Evolutionary conservation across 768 basidiomycete genomes (phyloP), one percentile per base, ranked within the genome.

Genomic region (Termitomyces eurrhizus): DNA sequence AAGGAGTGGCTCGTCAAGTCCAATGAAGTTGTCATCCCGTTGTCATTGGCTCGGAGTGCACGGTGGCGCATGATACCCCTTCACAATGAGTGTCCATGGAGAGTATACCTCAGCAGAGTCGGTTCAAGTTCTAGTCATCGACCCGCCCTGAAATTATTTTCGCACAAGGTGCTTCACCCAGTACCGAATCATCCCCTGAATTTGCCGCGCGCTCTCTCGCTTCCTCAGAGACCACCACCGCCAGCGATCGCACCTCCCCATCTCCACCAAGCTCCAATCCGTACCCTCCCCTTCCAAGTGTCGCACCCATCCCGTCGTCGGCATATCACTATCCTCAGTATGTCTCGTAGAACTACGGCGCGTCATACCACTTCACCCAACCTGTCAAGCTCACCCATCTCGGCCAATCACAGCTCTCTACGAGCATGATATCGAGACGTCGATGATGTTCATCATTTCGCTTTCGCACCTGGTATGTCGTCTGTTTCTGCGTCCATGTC

Each of bases 41-140:
- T 76, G 29, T 72, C 75, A 35, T 64, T 74, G 62, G 61, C 66
- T 16, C 59, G 71, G 12, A 62, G 73, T 1, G 75, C 78, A 16
- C 74, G 69, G n/a, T 87, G 85, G 83, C 74, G 78, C 63, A 68
- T 70, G 32, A 65, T 87, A 13, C 50, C 67, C 2, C 70, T 80
- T 8, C 72, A 74, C 9, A 73, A 76, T 12, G 74, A 75, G 45
- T 83, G 77, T 64, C 82, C 82, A 3, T 90, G 87, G 87, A 70
- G 76, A 41, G 66, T 89, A 29, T 90, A 85, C 66, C 73, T 78
- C 49, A 77, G 75, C 62, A 77, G 77, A 69, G 88, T 89, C 62
- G 52, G 81, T 70, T 32, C 46, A 37, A 29, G 13, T 60, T 11
- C 9, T 56, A 21, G 21, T 6, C 5, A 11, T 11, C 37, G 37